Conservation (phyloP, 257 asterid genomes). For the Scutellaria baicalensis region DNA sequence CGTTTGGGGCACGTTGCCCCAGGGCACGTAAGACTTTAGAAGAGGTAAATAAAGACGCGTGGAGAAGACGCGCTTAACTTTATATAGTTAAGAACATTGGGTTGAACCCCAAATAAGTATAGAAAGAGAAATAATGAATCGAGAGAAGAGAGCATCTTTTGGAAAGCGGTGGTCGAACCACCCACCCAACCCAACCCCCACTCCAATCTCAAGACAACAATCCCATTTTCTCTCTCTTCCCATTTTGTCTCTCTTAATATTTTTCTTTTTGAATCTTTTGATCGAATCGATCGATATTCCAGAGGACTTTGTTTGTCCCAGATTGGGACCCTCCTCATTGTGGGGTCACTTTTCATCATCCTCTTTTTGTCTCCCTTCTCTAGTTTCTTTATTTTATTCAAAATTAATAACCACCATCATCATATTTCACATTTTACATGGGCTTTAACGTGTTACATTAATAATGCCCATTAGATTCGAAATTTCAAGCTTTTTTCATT, state of each 20-base stretch:
- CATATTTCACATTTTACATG: too few species aligned
- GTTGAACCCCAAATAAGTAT: constrained; percentile 1
- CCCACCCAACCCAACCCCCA: constrained; percentile 12
- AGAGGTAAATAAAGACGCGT: too few species aligned
- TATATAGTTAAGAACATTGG: too few species aligned
- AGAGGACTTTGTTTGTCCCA: constrained; percentile 30
- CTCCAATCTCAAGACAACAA: constrained; percentile 74
- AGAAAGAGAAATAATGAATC: neutral
- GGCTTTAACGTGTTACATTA: too few species aligned
- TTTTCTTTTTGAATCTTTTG: constrained; percentile 43
- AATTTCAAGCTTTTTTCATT: too few species aligned
- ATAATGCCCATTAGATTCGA: too few species aligned
- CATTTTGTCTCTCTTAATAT: neutral
- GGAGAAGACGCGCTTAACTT: too few species aligned
- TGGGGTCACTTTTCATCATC: constrained; percentile 25
- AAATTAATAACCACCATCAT: too few species aligned
- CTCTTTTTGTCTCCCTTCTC: constrained; percentile 19
- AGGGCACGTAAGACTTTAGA: too few species aligned
- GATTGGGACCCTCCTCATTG: constrained; percentile 20
- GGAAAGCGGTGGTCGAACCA: constrained; percentile 70
- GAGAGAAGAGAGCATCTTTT: constrained; percentile 59
- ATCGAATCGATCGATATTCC: constrained; percentile 53
- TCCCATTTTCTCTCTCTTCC: constrained; percentile 29
- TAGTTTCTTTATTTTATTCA: neutral
- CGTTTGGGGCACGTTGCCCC: too few species aligned